Percentiles rank a stretch among this genome's conserved stretches.
Evolutionary conservation across 306 rosid species (phyloP).

Genomic region (Quercus dentata): DNA sequence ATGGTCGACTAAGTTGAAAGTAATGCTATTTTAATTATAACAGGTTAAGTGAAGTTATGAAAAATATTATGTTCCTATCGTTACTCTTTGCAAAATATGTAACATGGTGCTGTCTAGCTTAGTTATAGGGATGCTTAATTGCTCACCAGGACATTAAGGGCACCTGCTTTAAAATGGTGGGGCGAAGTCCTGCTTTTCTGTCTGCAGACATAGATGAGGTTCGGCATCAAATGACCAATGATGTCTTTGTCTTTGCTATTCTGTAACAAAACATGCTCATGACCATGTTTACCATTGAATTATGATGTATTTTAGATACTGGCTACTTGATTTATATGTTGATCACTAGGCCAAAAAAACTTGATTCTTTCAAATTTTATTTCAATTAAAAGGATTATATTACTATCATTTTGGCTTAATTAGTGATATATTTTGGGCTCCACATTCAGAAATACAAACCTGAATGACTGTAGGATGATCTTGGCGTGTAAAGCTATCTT

Average conservation of each 20-base stretch:
- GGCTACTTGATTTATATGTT: too few species aligned
- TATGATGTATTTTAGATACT: too few species aligned
- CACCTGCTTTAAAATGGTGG: constrained; percentile 56
- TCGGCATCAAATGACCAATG: constrained; percentile 29
- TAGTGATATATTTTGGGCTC: not conserved
- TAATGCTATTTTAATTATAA: too few species aligned
- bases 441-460: constrained; percentile 11
- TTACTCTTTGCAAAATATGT: not conserved
- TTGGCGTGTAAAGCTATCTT: constrained; percentile 20
- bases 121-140: not conserved
- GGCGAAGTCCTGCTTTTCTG: constrained; percentile 25
- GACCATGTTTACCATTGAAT: too few species aligned
- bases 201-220: constrained; percentile 41
- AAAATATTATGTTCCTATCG: too few species aligned
- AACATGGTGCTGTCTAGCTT: not conserved
- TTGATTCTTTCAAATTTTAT: too few species aligned
- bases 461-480: constrained; percentile 41
- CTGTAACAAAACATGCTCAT: constrained; percentile 32
- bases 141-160: constrained; percentile 42
- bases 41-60: too few species aligned
- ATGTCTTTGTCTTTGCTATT: constrained; percentile 24
- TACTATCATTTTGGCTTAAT: too few species aligned
- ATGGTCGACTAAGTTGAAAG: too few species aligned
- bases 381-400: too few species aligned
- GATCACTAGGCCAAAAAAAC: too few species aligned